phyloP scores from a whole-genome alignment of 768 basidiomycete species.

The Termitomyces bulborhizus region DNA sequence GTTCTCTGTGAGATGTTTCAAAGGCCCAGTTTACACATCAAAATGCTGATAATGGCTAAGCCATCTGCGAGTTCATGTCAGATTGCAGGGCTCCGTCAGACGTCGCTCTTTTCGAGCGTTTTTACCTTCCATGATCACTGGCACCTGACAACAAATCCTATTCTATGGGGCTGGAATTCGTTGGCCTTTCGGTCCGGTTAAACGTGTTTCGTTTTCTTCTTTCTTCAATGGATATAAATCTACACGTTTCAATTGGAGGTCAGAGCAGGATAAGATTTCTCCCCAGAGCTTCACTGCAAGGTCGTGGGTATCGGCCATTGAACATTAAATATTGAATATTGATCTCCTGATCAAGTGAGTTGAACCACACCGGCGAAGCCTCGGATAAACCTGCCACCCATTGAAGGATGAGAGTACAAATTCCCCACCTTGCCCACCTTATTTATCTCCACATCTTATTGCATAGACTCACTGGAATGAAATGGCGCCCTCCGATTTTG shows the following conservation, averaged over 20 bases:
- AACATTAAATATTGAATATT: not conserved
- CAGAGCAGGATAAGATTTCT: not conserved
- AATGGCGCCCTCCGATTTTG: conserved; percentile 70
- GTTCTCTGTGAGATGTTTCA: not conserved
- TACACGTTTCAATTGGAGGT: not conserved
- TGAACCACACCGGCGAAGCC: not conserved
- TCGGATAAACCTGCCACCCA: conserved; percentile 4
- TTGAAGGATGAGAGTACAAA: not conserved
- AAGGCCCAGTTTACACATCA: not conserved
- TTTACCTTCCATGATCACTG: no score
- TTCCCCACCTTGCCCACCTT: not conserved
- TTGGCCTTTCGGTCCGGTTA: no score
- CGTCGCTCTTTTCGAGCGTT: no score
- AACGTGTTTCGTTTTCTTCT: not conserved
- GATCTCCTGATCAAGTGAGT: not conserved
- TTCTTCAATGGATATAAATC: not conserved
- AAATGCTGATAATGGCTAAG: no score
- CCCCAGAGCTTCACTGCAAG: not conserved
- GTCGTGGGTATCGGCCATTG: not conserved
- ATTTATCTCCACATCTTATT: not conserved
- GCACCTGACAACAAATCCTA: not conserved
- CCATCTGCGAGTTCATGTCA: not conserved
- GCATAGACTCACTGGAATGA: not conserved
- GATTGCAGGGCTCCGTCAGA: not conserved
- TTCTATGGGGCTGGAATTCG: not conserved